Percentiles rank a stretch among this genome's conserved stretches.
These are phyloP conservation scores for Globisporangium uncinulatum DNA, from an alignment of 352 stramenopile species.

Conservation along the genomic window DNA sequence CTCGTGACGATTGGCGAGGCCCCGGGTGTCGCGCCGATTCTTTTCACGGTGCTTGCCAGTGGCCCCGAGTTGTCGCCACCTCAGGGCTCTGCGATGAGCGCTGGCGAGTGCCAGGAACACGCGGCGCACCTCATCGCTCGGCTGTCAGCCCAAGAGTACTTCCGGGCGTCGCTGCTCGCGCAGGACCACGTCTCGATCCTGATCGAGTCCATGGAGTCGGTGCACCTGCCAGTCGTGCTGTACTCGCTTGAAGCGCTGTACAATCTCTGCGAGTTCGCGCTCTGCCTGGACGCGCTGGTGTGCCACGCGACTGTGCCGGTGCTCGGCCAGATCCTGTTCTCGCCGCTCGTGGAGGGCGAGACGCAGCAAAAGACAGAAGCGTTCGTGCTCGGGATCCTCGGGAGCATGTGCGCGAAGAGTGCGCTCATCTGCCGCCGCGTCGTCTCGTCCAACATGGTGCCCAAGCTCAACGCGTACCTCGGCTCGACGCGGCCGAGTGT, in stretches of 20 bases:
- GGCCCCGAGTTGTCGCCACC: neutral
- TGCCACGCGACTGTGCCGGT: conserved; percentile 71
- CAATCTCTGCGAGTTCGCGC: conserved; percentile 49
- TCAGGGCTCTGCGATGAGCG: conserved; percentile 1
- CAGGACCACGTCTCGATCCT: conserved; percentile 50
- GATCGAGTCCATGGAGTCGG: conserved; percentile 71
- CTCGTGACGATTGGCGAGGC: conserved; percentile 57
- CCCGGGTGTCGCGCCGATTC: conserved; percentile 26
- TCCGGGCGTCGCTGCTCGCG: conserved; percentile 43
- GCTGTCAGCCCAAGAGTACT: conserved; percentile 42
- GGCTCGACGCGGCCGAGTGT: conserved; percentile 11
- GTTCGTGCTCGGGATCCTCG: conserved; percentile 40
- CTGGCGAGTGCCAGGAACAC: conserved; percentile 37
- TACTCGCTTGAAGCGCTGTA: conserved; percentile 50
- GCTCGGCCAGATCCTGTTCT: conserved; percentile 64
- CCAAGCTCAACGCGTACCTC: conserved; percentile 41
- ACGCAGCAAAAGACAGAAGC: conserved; percentile 15
- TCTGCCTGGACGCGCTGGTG: conserved; percentile 63
- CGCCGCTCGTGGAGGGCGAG: conserved; percentile 15
- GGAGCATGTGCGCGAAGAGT: conserved; percentile 45
- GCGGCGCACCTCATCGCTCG: conserved; percentile 55
- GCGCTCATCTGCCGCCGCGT: conserved; percentile 40
- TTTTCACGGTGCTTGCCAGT: conserved; percentile 37
- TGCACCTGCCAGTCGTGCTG: conserved; percentile 59
- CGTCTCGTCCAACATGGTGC: conserved; percentile 59